Conservation (phyloP, 2,329 filamentous ascomycete species). For the Penicillium fuscoglaucum region DNA sequence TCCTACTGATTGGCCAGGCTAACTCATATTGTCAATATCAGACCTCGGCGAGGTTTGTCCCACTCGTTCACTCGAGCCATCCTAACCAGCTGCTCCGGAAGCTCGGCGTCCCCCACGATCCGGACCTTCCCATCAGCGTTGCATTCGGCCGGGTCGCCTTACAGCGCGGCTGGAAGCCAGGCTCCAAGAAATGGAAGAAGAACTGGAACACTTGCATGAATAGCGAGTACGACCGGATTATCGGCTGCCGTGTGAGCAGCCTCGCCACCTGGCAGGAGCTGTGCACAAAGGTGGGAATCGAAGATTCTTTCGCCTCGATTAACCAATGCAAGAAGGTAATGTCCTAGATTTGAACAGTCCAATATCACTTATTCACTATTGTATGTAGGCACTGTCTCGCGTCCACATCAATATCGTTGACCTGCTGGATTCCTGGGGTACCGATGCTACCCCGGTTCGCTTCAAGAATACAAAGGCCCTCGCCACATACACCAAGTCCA, state of each 20-base stretch:
- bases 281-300: slow-evolving; percentile 29
- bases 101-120: not conserved
- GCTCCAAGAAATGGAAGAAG: slow-evolving; percentile 22
- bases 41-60: too few relatives aligned
- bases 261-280: slow-evolving; percentile 27
- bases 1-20: not conserved
- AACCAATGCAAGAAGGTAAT: slow-evolving; percentile 30
- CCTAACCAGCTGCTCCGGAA: not conserved
- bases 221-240: slow-evolving; percentile 21
- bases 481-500: not conserved
- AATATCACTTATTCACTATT: too few relatives aligned
- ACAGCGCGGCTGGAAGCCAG: slow-evolving; percentile 21
- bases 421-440: slow-evolving; percentile 26
- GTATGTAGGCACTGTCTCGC: not conserved
- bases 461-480: not conserved
- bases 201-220: slow-evolving; percentile 26
- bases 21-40: not conserved
- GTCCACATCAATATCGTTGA: slow-evolving; percentile 35
- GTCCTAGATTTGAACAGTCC: too few relatives aligned
- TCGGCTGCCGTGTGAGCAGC: slow-evolving; percentile 10
- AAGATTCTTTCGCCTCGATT: slow-evolving; percentile 20
- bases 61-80: not conserved
- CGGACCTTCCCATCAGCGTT: slow-evolving; percentile 10
- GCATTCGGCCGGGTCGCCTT: slow-evolving; percentile 25
- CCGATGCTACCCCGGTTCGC: not conserved